phyloP scores from a whole-genome alignment of 805 yeast genomes.

The Schwanniomyces polymorphus region DNA sequence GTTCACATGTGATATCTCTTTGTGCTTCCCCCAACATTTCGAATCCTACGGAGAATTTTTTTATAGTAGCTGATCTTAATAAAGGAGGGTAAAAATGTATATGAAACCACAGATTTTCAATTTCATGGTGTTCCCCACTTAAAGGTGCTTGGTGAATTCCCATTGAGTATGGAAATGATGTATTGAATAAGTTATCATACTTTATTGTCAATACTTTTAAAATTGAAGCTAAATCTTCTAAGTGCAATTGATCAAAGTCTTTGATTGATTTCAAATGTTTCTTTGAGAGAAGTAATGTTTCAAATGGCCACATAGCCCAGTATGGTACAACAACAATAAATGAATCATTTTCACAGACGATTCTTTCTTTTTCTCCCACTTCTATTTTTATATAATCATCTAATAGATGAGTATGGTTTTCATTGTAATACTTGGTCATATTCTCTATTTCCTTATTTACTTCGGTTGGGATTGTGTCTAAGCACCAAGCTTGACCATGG shows the following conservation, averaged over 20 bases:
- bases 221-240: slow-evolving; percentile 54
- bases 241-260: slow-evolving; percentile 48
- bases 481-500: slow-evolving; percentile 84
- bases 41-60: slow-evolving; percentile 74
- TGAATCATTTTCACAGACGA: slow-evolving; percentile 59
- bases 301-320: slow-evolving; percentile 86
- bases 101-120: slow-evolving; percentile 53
- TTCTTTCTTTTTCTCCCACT: slow-evolving; percentile 47
- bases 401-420: slow-evolving; percentile 48
- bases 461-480: slow-evolving; percentile 64
- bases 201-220: slow-evolving; percentile 55
- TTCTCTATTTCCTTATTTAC: slow-evolving; percentile 57
- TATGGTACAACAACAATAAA: slow-evolving; percentile 72
- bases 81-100: slow-evolving; percentile 81
- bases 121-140: slow-evolving; percentile 38
- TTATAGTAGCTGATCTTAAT: slow-evolving; percentile 70
- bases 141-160: slow-evolving; percentile 78
- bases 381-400: slow-evolving; percentile 64
- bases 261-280: slow-evolving; percentile 50
- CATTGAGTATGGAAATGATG: slow-evolving; percentile 79
- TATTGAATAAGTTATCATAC: slow-evolving; percentile 69
- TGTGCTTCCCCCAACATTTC: slow-evolving; percentile 71
- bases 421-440: slow-evolving; percentile 46
- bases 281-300: slow-evolving; percentile 63
- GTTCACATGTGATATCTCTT: slow-evolving; percentile 65